phyloP scores from a whole-genome alignment of 768 basidiomycete species.

The Pisolithus microcarpus region DNA sequence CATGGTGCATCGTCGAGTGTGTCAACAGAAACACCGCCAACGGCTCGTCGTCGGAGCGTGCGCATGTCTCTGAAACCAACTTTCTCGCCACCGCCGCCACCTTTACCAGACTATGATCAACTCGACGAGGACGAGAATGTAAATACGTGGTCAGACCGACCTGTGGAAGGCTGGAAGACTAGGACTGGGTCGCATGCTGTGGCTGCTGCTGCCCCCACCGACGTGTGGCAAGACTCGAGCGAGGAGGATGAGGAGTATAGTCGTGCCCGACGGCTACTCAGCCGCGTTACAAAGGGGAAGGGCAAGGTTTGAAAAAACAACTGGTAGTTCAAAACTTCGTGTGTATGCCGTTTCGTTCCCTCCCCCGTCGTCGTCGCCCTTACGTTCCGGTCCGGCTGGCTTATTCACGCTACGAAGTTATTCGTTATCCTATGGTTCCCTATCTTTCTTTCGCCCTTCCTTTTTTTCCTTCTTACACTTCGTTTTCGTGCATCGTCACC shows the following conservation, averaged over 20 bases:
- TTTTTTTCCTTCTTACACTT: neutral
- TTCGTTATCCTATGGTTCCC: too few species aligned
- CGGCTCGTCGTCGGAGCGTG: constrained; percentile 56
- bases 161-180: constrained; percentile 4
- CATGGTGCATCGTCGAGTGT: constrained; percentile 4
- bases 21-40: constrained; percentile 13
- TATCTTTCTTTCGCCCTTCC: neutral
- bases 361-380: too few species aligned
- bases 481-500: neutral
- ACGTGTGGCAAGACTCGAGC: constrained; percentile 70
- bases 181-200: constrained; percentile 3
- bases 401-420: too few species aligned
- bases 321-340: too few species aligned
- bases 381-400: too few species aligned
- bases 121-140: constrained; percentile 32
- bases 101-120: constrained; percentile 47
- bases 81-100: constrained; percentile 64
- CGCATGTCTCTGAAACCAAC: constrained; percentile 72
- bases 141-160: constrained; percentile 7
- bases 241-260: constrained; percentile 67
- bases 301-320: constrained; percentile 4
- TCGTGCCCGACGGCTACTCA: constrained; percentile 48
- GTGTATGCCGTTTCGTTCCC: too few species aligned
- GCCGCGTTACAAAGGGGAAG: constrained; percentile 31
- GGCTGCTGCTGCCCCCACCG: constrained; percentile 18